Evolutionary conservation across 164 flowering plant genomes (phyloP).

Genomic region (Paratinospora sagittata): DNA sequence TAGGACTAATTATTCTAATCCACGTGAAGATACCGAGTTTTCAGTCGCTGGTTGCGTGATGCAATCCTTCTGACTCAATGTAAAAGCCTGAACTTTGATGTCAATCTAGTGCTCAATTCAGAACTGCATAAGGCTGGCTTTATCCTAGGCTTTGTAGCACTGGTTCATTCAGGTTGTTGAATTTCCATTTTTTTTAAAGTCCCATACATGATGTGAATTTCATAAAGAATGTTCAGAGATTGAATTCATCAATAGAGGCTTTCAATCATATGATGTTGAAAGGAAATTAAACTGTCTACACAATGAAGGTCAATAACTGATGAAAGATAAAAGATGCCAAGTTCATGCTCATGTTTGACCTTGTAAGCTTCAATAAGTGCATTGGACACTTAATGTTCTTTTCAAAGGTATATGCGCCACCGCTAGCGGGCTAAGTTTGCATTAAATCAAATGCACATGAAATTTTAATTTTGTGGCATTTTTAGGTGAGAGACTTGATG

Average conservation of each 20-base stretch:
- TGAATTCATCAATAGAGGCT: neutral
- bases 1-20: too few species aligned
- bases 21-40: too few species aligned
- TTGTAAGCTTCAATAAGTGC: too few species aligned
- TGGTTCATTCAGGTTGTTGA: slow-evolving; percentile 3
- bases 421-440: neutral
- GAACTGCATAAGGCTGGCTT: neutral
- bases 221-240: neutral
- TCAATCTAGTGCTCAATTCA: neutral
- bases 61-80: too few species aligned
- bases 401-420: neutral
- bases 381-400: neutral
- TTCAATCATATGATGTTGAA: neutral
- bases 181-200: neutral
- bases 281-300: neutral
- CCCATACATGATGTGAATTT: neutral
- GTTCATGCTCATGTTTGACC: neutral
- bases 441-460: neutral
- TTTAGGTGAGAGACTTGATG: slow-evolving; percentile 84
- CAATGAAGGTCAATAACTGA: neutral
- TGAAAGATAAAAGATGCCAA: neutral
- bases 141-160: neutral
- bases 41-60: too few species aligned
- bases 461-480: slow-evolving; percentile 1
- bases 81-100: neutral